Conservation (phyloP, 106 monocot genomes). For the Hemerocallis citrina region DNA sequence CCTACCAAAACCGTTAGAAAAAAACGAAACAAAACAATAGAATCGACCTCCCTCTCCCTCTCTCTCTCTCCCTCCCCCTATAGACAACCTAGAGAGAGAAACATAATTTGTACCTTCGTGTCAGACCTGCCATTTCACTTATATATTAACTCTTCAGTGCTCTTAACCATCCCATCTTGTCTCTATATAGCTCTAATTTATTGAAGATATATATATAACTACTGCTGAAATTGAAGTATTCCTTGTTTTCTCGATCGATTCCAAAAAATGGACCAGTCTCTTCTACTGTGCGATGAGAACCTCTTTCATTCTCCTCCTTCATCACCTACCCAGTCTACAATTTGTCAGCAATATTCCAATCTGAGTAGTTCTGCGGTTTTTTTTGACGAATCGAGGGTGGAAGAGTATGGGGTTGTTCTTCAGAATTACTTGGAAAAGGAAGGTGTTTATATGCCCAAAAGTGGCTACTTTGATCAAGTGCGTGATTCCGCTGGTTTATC, state of each 20-base stretch:
- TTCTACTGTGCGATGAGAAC: background rate
- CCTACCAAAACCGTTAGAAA: slow-evolving; percentile 4
- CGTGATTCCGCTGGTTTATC: slow-evolving; percentile 4
- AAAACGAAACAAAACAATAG: too few species aligned
- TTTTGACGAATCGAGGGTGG: background rate
- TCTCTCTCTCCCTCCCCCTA: background rate
- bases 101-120: background rate
- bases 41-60: background rate
- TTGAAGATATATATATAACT: too few species aligned
- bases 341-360: too few species aligned
- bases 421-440: slow-evolving; percentile 21
- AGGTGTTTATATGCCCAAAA: background rate
- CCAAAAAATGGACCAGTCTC: background rate
- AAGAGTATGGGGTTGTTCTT: slow-evolving; percentile 9
- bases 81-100: too few species aligned
- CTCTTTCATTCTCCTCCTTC: background rate
- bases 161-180: background rate
- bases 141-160: background rate
- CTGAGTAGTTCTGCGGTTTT: background rate
- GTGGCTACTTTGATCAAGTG: slow-evolving; percentile 19
- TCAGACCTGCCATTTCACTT: background rate
- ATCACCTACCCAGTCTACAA: background rate
- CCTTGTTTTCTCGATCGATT: background rate
- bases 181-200: too few species aligned
- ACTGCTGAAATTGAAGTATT: too few species aligned